Conservation (phyloP, 2,329 filamentous ascomycete species). For the Scedosporium aurantiacum region DNA sequence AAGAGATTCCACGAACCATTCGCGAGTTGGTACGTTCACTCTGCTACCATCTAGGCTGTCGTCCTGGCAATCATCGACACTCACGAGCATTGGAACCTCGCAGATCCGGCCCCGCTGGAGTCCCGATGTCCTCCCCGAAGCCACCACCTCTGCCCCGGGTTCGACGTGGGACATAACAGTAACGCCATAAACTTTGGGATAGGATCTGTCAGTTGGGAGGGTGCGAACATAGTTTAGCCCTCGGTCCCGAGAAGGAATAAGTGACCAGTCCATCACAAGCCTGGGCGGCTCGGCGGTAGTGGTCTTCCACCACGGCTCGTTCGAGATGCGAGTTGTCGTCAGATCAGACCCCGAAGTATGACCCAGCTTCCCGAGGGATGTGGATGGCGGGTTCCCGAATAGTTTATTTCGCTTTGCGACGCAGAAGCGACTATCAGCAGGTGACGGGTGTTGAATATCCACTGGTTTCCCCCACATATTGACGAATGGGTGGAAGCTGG, state of each 20-base stretch:
- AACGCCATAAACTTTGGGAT: slow-evolving; percentile 20
- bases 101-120: slow-evolving; percentile 29
- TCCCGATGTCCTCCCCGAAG: slow-evolving; percentile 32
- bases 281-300: slow-evolving; percentile 26
- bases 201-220: slow-evolving; percentile 8
- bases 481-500: slow-evolving; percentile 32
- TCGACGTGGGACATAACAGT: slow-evolving; percentile 18
- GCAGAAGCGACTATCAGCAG: background rate
- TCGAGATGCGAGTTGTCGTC: slow-evolving; percentile 30
- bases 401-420: background rate
- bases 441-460: slow-evolving; percentile 14
- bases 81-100: slow-evolving; percentile 31
- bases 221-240: slow-evolving; percentile 29
- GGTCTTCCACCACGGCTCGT: slow-evolving; percentile 34
- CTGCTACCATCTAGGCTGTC: slow-evolving; percentile 18
- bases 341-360: slow-evolving; percentile 31
- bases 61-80: slow-evolving; percentile 15
- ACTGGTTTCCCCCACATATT: slow-evolving; percentile 20
- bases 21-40: slow-evolving; percentile 29
- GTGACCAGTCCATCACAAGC: slow-evolving; percentile 32
- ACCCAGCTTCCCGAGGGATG: slow-evolving; percentile 21
- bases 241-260: slow-evolving; percentile 28
- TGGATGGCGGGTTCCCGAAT: background rate
- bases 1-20: slow-evolving; percentile 34
- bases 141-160: slow-evolving; percentile 25